These are phyloP conservation scores for Ophiostoma himal-ulmi DNA, from an alignment of 2,329 filamentous ascomycete genomes.

Conservation along the genomic window DNA sequence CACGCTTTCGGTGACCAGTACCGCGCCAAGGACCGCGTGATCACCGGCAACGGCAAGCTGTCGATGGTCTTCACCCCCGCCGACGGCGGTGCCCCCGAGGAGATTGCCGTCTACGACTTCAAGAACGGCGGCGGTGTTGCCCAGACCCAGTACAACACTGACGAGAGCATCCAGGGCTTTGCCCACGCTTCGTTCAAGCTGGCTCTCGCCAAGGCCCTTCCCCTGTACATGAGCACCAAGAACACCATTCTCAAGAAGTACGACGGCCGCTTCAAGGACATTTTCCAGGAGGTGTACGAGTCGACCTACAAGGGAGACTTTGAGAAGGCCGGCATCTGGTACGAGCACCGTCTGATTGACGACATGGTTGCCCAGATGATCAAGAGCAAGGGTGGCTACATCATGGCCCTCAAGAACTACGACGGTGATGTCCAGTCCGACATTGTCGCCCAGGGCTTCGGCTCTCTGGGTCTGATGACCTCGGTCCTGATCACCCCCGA, in stretches of 20 bases:
- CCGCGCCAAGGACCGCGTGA: constrained; percentile 86
- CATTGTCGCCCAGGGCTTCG: constrained; percentile 96
- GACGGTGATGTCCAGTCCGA: constrained; percentile 98
- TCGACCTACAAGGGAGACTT: constrained; percentile 80
- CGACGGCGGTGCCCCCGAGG: constrained; percentile 70
- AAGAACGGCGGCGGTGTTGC: constrained; percentile 78
- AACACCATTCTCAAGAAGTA: constrained; percentile 99
- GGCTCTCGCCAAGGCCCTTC: constrained; percentile 76
- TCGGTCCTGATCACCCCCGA: constrained; percentile 94
- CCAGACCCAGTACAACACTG: constrained; percentile 97
- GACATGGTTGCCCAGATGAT: constrained; percentile 99
- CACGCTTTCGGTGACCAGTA: constrained; percentile 99
- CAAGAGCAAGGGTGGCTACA: constrained; percentile 93
- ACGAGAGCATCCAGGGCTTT: constrained; percentile 90
- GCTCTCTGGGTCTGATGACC: constrained; percentile 96
- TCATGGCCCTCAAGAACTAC: constrained; percentile 99
- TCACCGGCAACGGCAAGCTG: constrained; percentile 76
- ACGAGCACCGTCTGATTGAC: constrained; percentile 97
- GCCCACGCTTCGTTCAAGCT: constrained; percentile 97
- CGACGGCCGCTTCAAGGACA: constrained; percentile 97
- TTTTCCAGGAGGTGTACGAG: constrained; percentile 97
- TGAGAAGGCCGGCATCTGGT: constrained; percentile 91
- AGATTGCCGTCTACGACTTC: constrained; percentile 88
- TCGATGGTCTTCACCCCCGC: constrained; percentile 90
- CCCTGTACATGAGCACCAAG: constrained; percentile 99